Percentiles rank a stretch among this genome's conserved stretches.
phyloP scores from a whole-genome alignment of 208 protist genomes.

The Eutreptiella sp. region DNA sequence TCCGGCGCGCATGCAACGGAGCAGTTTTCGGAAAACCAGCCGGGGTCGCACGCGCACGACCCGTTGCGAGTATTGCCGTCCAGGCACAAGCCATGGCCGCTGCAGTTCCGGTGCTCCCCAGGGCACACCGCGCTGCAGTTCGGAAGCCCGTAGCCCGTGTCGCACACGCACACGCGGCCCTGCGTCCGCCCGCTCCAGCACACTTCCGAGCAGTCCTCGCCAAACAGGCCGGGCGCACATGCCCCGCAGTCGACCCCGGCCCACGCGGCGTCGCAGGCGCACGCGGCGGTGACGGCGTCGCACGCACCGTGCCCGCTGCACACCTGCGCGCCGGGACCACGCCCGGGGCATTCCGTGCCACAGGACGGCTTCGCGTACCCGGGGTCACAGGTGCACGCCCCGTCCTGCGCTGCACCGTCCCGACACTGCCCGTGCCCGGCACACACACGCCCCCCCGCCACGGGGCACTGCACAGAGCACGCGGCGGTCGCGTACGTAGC shows the following conservation, averaged over 20 bases:
- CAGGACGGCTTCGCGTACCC: conserved; percentile 29
- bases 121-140: not conserved
- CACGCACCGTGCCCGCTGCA: conserved; percentile 26
- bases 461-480: conserved; percentile 3
- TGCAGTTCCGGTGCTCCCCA: not conserved
- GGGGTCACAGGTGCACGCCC: conserved; percentile 29
- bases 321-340: conserved; percentile 1
- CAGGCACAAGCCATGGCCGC: conserved; percentile 4
- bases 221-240: not conserved
- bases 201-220: conserved; percentile 10
- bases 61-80: conserved; percentile 5
- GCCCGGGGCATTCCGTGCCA: too few species aligned
- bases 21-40: conserved; percentile 10
- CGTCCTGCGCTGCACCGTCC: conserved; percentile 4
- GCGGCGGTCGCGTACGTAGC: not conserved
- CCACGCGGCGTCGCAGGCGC: not conserved
- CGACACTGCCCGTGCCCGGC: conserved; percentile 6
- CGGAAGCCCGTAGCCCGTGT: not conserved
- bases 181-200: too few species aligned
- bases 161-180: conserved; percentile 7
- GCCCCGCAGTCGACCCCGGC: not conserved
- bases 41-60: conserved; percentile 3
- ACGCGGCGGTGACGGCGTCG: not conserved
- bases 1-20: not conserved
- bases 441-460: not conserved